Percentiles rank a stretch among this genome's conserved stretches.
These are phyloP conservation scores for Ramaria rubella DNA, from an alignment of 768 basidiomycete genomes.

Conservation along the genomic window DNA sequence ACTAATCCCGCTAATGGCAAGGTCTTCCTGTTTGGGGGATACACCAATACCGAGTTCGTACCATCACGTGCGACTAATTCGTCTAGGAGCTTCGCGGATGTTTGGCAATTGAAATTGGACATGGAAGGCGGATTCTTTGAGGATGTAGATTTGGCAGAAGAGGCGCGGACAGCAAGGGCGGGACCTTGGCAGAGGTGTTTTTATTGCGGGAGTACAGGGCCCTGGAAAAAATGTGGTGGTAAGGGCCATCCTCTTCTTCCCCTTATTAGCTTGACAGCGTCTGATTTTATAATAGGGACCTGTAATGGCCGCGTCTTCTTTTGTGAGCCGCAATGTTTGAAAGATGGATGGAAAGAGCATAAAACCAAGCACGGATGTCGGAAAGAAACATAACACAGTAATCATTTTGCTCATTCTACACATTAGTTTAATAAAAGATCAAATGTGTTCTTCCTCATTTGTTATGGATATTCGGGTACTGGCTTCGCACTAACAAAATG, in stretches of 20 bases:
- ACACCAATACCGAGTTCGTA: background rate
- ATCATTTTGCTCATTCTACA: too few relatives aligned
- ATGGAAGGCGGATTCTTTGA: background rate
- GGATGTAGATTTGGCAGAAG: background rate
- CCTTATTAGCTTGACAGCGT: too few relatives aligned
- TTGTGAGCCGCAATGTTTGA: background rate
- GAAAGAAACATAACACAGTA: too few relatives aligned
- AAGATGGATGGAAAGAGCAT: background rate
- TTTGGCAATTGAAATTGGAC: background rate
- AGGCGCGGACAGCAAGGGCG: background rate
- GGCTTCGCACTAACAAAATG: too few relatives aligned
- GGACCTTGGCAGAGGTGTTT: background rate
- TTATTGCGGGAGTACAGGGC: background rate
- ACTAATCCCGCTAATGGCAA: background rate
- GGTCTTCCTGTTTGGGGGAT: background rate
- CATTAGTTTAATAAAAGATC: too few relatives aligned
- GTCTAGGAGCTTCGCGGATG: background rate
- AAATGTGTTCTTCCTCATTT: too few relatives aligned
- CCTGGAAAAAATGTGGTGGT: background rate
- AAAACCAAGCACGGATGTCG: background rate
- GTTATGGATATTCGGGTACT: too few relatives aligned
- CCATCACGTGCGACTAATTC: background rate
- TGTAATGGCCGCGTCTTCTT: background rate
- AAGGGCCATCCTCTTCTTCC: too few relatives aligned
- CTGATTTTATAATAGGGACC: too few relatives aligned